Evolutionary conservation across 2,329 filamentous ascomycete genomes (phyloP), one percentile per base, ranked within the genome.

Genomic region (Fusarium albidum): DNA sequence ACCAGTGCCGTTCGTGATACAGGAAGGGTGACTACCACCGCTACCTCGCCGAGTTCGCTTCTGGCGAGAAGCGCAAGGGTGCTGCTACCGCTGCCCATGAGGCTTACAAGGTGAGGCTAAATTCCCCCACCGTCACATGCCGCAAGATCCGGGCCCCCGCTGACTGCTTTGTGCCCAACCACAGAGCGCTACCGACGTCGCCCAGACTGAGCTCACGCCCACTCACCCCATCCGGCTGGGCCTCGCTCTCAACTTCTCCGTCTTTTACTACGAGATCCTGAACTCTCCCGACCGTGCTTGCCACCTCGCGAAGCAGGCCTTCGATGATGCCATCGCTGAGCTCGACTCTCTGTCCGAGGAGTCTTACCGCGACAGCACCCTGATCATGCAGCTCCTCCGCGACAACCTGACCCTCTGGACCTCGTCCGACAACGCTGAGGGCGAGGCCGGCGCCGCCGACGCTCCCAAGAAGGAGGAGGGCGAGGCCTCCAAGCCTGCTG

Each of bases 391-490:
- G 85, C 86, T 98, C 61, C 89, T 98, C 76, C 91, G 94, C 75
- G 94, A 97, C 83, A 98, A 97, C 85, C 85, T 98, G 61, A 97
- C 93, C 66, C 89, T 97, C 77, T 97, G 93, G 93, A 97, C 93
- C 69, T 97, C 93, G 68, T 96, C 92, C 55, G 93, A 96, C 75
- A 91, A 85, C 69, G 87, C 82, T 70, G 94, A 96, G 77, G 82
- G 84, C 57, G 91, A 94, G 78, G 80, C 75, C 63, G 81, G 75
- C 64, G 80, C 86, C 63, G 78, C 83, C 68, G 78, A 80, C 53
- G 76, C 73, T 41, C 67, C 76, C 63, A 80, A 84, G 81, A 87
- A 88, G 81, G 87, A 91, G 71, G 79, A 83, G 67, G 72, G 69
- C 52, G 80, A 82, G 70, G 73, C 75, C 41, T 61, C 71, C 55